These are phyloP conservation scores for Trypanosoma grayi DNA, from an alignment of 208 protist genomes.

Conservation along the genomic window DNA sequence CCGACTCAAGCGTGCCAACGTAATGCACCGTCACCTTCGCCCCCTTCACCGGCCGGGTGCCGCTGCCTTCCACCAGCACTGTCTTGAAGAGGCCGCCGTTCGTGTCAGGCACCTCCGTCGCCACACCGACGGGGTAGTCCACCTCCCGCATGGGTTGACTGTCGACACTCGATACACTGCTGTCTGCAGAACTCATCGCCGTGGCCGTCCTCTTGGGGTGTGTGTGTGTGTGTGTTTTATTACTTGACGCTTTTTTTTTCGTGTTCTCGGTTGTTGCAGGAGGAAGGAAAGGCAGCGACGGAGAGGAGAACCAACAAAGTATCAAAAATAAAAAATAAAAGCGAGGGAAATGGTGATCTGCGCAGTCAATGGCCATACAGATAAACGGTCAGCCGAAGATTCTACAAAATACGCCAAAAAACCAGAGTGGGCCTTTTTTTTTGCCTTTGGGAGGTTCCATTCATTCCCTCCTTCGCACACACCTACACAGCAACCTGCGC, in stretches of 20 bases:
- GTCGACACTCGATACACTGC: conserved; percentile 43
- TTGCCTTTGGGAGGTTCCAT: too few species aligned
- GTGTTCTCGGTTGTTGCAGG: too few species aligned
- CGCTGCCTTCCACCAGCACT: conserved; percentile 74
- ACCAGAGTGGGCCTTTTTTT: too few species aligned
- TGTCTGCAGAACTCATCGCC: conserved; percentile 13
- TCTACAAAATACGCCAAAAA: background rate
- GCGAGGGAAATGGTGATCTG: too few species aligned
- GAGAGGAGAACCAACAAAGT: conserved; percentile 1
- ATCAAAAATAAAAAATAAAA: conserved; percentile 20
- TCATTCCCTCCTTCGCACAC: too few species aligned
- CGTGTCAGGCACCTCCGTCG: conserved; percentile 73
- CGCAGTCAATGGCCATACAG: too few species aligned
- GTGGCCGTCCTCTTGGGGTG: too few species aligned
- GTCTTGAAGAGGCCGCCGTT: conserved; percentile 76
- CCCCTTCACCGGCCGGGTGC: conserved; percentile 63
- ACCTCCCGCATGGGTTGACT: conserved; percentile 69
- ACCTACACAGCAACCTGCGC: background rate
- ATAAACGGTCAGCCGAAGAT: too few species aligned
- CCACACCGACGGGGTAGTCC: conserved; percentile 65
- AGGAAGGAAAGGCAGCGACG: background rate
- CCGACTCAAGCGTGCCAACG: conserved; percentile 69
- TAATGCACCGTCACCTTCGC: conserved; percentile 91
- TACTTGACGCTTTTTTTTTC: background rate
- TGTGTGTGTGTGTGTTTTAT: too few species aligned